phyloP scores from a whole-genome alignment of 2,329 filamentous ascomycete species.

The Cladosporium sp. region DNA sequence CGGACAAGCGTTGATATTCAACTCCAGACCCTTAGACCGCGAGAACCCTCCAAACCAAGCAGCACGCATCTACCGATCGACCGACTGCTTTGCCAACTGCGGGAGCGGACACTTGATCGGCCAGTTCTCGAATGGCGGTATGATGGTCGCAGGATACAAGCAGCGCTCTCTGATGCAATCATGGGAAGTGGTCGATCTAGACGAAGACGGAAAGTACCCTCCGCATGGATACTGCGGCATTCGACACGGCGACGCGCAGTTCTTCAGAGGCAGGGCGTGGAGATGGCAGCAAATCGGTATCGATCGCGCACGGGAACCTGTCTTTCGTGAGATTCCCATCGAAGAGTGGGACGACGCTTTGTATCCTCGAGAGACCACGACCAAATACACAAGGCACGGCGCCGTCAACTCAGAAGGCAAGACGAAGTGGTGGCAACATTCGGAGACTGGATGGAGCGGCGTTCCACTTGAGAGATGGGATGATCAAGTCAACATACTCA shows the following conservation, averaged over 20 bases:
- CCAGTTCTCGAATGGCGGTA: not conserved
- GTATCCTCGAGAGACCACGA: not conserved
- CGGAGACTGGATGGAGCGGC: not conserved
- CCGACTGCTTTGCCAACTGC: conserved; percentile 7
- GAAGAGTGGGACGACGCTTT: conserved; percentile 7
- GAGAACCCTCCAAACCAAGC: not conserved
- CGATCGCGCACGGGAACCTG: not conserved
- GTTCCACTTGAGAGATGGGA: not conserved
- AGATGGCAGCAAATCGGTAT: conserved; percentile 12
- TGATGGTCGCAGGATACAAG: not conserved
- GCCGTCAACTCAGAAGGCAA: not conserved
- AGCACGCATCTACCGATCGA: conserved; percentile 7
- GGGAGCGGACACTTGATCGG: conserved; percentile 3
- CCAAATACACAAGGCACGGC: not conserved
- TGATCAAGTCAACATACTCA: not conserved
- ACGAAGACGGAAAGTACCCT: conserved; percentile 2
- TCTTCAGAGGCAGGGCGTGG: conserved; percentile 4
- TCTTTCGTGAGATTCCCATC: conserved; percentile 9
- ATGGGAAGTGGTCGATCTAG: conserved; percentile 6
- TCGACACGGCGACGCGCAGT: conserved; percentile 8
- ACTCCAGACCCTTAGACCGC: not conserved
- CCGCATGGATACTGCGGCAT: conserved; percentile 13
- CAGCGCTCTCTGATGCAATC: conserved; percentile 4
- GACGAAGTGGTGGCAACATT: not conserved
- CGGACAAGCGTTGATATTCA: not conserved